Evolutionary conservation across 768 basidiomycete species (phyloP), one percentile per base, ranked within the genome.

Genomic region (Chalciporus piperatus): DNA sequence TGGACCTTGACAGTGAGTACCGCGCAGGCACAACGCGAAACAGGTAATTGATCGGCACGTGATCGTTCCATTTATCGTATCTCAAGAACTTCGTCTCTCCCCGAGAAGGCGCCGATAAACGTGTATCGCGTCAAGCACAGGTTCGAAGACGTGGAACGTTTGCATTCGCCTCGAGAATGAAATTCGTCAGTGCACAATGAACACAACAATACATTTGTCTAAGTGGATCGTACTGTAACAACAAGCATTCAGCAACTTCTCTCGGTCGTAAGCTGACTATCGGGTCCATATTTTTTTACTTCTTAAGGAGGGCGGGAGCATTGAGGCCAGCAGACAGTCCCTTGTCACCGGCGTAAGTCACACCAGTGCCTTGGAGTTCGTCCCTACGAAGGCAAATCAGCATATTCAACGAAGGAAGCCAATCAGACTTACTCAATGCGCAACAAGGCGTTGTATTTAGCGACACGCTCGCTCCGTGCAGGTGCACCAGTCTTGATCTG

Each of bases 401-500:
- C 28, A 58, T 19, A 23, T 11, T 12, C 1, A 9, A 38, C 20
- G 10, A 37, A 14, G 27, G 4, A 4, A 3, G 25, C 0, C 44
- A 20, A 47, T 45, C 32, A 10, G 19, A 78, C 87, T 66, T 71
- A 92, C 85, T 92, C 90, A 56, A 95, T 95, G 62, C 93, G 89
- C 68, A 97, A 79, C 48, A 97, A 75, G 30, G 81, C 76, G 66
- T 95, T 95, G 81, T 93, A 92, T 74, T 95, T 95, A 65, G 92
- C 92, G 25, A 98, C 89, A 76, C 97, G 96, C 77, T 98, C 97
- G 63, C 85, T 89, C 57, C 95, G 83, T 55, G 92, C 93, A 32
- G 95, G 96, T 39, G 95, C 95, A 75, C 96, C 96, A 42, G 96
- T 97, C 87, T 99, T 98, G 81, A 98, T 97, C 74, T 96, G 89